These are phyloP conservation scores for Neospora caninum DNA, from an alignment of 169 alveolate species.

Conservation along the genomic window DNA sequence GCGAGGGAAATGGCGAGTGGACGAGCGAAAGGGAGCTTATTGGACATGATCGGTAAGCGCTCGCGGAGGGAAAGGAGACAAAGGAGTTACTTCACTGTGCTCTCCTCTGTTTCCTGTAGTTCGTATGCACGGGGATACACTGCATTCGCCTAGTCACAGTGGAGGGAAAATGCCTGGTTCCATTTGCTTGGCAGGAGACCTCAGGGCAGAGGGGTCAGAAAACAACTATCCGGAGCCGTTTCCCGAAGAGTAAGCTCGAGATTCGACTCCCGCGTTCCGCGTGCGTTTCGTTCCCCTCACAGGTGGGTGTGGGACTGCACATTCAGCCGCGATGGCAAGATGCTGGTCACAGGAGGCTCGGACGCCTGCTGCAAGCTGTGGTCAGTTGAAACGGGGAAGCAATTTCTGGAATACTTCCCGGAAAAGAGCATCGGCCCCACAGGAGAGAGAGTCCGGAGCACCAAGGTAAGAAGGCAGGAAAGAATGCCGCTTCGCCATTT, in stretches of 20 bases:
- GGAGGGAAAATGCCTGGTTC: too few species aligned
- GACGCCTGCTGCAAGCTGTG: constrained; percentile 55
- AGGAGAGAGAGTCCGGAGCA: neutral
- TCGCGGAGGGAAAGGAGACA: too few species aligned
- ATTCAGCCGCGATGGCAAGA: constrained; percentile 33
- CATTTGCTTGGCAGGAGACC: too few species aligned
- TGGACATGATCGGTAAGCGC: constrained; percentile 44
- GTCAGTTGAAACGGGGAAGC: constrained; percentile 45
- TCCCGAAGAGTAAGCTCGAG: too few species aligned
- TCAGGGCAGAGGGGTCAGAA: too few species aligned
- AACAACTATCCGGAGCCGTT: too few species aligned
- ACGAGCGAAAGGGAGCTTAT: neutral
- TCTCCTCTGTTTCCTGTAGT: too few species aligned
- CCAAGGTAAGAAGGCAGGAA: neutral
- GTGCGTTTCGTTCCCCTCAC: neutral
- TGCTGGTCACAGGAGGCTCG: constrained; percentile 40
- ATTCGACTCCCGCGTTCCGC: neutral
- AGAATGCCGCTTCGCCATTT: too few species aligned
- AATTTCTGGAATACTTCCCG: neutral
- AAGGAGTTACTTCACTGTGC: too few species aligned
- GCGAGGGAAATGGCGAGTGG: constrained; percentile 21
- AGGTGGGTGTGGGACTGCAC: constrained; percentile 66
- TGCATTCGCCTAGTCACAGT: too few species aligned
- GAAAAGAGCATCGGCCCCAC: neutral
- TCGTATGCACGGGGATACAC: too few species aligned